Evolutionary conservation across 83 land plant genomes (phyloP), one percentile per base, ranked within the genome.

Genomic region (Thuja plicata): DNA sequence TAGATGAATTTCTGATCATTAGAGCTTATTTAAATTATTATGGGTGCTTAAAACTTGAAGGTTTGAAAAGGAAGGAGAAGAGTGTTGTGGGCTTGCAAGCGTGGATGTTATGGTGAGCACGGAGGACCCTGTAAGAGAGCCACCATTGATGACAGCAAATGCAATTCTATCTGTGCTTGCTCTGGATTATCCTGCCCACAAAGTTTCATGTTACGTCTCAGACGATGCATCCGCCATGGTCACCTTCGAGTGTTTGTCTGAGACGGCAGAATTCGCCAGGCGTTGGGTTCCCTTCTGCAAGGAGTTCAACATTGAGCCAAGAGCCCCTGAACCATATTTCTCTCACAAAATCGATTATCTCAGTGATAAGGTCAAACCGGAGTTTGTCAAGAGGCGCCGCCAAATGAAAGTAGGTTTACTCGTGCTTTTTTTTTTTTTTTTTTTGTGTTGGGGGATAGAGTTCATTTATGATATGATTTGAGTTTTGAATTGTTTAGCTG

Each of bases 271-370:
- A 8, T 91, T 91, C 66, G 91, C 93, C 10, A 90, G 91, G 38
- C 79, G 86, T 13, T 91, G 92, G 92, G 91, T 91, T 38, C 92
- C 92, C 45, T 91, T 91, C 66, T 91, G 92, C 78, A 89, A 89
- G 60, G 87, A 89, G 57, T 91, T 85, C 78, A 43, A 48, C 38
- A 90, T 91, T 45, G 92, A 91, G 55, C 92, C 92, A 19, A 85
- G 92, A 57, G 92, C 92, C 13, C 92, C 92, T 19, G 92, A 91
- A 41, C 88, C 86, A 35, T 91, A 90, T 84, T 91, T 91, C 17
- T 89, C 89, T 24, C 91, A 62, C n/a, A 91, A 91, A 88, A 88
- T 91, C 17, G 92, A 91, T 70, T 91, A 91, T 70, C 78, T 91
- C 52, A 89, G 85, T 27, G 92, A 91, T 17, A 91, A 91, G 73